Evolutionary conservation across 2,329 filamentous ascomycete genomes (phyloP).

Genomic region (Tolypocladium pustulatum): DNA sequence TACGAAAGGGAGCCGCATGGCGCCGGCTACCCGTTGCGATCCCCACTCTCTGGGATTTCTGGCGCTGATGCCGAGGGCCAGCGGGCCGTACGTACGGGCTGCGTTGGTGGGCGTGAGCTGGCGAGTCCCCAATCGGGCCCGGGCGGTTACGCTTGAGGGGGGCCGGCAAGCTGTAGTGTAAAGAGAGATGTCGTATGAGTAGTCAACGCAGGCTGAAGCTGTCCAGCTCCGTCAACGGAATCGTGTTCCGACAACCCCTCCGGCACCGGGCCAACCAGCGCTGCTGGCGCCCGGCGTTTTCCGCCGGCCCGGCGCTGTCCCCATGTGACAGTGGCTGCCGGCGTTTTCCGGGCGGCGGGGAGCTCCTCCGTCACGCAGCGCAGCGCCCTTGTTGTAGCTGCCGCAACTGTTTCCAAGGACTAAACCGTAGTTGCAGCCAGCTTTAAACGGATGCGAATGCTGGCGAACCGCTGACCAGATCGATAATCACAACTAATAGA

Average conservation of each 20-base stretch:
- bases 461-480: background rate
- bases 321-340: constrained; percentile 2
- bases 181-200: background rate
- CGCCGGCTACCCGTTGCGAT: background rate
- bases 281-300: constrained; percentile 2
- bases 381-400: no score
- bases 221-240: background rate
- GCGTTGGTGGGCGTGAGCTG: background rate
- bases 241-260: background rate
- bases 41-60: background rate
- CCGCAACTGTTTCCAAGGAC: background rate
- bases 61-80: constrained; percentile 2
- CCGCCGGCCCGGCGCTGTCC: constrained; percentile 2
- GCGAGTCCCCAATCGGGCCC: background rate
- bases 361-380: background rate
- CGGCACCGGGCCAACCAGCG: background rate
- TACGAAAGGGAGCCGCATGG: constrained; percentile 1
- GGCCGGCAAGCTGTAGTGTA: background rate
- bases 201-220: background rate
- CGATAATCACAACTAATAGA: background rate
- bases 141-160: background rate
- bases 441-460: background rate
- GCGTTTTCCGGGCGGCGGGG: constrained; percentile 3
- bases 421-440: background rate
- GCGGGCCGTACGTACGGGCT: background rate